Conservation (phyloP, 441 rosid genomes). For the Populus hybrid region DNA sequence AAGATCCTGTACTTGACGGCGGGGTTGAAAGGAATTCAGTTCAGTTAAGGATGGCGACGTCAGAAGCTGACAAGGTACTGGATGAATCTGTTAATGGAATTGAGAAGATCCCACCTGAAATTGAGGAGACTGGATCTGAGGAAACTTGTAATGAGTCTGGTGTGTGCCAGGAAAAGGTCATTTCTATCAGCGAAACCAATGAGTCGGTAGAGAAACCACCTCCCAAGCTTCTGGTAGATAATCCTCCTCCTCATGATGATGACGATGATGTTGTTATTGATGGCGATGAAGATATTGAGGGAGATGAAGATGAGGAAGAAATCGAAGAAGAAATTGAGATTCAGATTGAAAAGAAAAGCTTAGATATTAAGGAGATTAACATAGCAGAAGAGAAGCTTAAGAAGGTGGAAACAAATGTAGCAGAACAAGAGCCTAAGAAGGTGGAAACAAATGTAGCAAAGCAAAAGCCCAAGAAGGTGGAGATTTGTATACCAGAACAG, state of each 20-base stretch:
- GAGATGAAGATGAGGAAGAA: conserved; percentile 27
- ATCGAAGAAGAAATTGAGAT: conserved; percentile 26
- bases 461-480: conserved; percentile 6
- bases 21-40: conserved; percentile 19
- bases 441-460: conserved; percentile 37
- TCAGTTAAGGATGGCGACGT: conserved; percentile 41
- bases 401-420: conserved; percentile 38
- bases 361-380: conserved; percentile 53
- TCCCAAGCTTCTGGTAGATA: background rate
- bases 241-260: background rate
- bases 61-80: conserved; percentile 26
- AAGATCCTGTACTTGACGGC: conserved; percentile 17
- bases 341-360: conserved; percentile 38
- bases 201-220: conserved; percentile 10
- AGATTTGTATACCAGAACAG: background rate
- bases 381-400: conserved; percentile 21
- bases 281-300: conserved; percentile 22
- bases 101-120: conserved; percentile 30
- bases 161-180: conserved; percentile 48
- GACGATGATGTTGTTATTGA: conserved; percentile 2
- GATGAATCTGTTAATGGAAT: conserved; percentile 24
- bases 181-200: conserved; percentile 22
- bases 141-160: conserved; percentile 42
- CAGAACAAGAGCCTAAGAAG: conserved; percentile 15
- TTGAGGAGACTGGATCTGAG: conserved; percentile 38